Evolutionary conservation across 441 rosid species (phyloP).

Genomic region (Adansonia grandidieri): DNA sequence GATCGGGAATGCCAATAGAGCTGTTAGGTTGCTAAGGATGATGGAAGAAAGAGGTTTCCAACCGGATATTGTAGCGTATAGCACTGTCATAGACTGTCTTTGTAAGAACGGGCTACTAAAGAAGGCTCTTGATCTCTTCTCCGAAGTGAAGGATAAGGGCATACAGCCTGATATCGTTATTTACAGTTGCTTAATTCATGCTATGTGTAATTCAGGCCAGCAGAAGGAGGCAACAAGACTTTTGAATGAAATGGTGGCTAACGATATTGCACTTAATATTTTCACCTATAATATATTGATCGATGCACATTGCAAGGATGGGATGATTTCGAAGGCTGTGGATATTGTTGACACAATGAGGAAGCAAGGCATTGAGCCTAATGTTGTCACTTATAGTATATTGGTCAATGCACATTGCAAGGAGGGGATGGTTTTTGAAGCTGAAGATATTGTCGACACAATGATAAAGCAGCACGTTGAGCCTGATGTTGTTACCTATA

Average conservation of each 20-base stretch:
- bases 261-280: constrained; percentile 10
- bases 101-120: background rate
- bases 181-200: constrained; percentile 8
- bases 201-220: background rate
- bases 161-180: background rate
- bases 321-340: constrained; percentile 30
- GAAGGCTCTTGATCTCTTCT: background rate
- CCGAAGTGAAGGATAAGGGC: background rate
- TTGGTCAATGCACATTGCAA: constrained; percentile 20
- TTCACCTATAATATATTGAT: constrained; percentile 33
- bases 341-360: constrained; percentile 27
- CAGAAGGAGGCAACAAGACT: background rate
- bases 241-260: background rate
- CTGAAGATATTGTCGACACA: background rate
- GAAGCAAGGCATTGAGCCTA: constrained; percentile 21
- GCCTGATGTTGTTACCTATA: constrained; percentile 1
- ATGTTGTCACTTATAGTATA: background rate
- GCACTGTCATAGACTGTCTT: background rate
- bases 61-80: background rate
- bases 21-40: background rate
- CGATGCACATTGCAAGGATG: constrained; percentile 24
- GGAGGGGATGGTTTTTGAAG: constrained; percentile 30
- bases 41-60: background rate
- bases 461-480: background rate
- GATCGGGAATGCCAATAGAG: background rate